Evolutionary conservation across 306 rosid species (phyloP).

Genomic region (Glycyrrhiza uralensis): DNA sequence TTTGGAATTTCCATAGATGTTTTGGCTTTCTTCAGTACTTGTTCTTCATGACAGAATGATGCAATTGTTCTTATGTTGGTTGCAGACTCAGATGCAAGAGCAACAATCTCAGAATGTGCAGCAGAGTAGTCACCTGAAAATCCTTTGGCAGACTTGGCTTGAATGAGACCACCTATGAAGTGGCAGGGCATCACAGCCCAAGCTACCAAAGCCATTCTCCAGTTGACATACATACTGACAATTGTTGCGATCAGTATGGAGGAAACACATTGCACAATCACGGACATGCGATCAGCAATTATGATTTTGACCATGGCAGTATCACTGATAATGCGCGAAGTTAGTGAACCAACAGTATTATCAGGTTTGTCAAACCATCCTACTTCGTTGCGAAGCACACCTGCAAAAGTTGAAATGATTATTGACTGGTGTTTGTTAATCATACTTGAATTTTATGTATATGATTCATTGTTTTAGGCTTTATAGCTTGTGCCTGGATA

Average conservation of each 20-base stretch:
- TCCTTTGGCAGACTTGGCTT: conserved; percentile 89
- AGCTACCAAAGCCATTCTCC: conserved; percentile 92
- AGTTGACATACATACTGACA: conserved; percentile 67
- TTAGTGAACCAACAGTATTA: conserved; percentile 63
- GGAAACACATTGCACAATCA: conserved; percentile 84
- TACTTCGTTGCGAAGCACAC: conserved; percentile 65
- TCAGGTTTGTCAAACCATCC: conserved; percentile 90
- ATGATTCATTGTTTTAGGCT: conserved; percentile 2
- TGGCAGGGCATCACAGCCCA: conserved; percentile 99
- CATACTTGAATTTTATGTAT: not conserved
- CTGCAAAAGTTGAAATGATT: conserved; percentile 40
- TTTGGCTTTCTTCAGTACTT: conserved; percentile 59
- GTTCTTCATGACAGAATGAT: conserved; percentile 83
- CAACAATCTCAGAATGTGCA: conserved; percentile 65
- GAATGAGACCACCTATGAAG: conserved; percentile 90
- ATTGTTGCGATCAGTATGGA: conserved; percentile 80
- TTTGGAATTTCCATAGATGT: conserved; percentile 57
- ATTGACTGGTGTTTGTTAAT: not conserved
- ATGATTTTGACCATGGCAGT: conserved; percentile 77
- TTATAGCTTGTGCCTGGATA: not conserved
- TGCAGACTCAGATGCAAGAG: conserved; percentile 75
- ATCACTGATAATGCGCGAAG: conserved; percentile 72
- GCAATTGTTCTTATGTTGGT: conserved; percentile 81
- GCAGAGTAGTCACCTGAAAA: conserved; percentile 75
- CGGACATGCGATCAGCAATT: conserved; percentile 83